phyloP scores from a whole-genome alignment of 768 basidiomycete genomes.

The Suillus variegatus region DNA sequence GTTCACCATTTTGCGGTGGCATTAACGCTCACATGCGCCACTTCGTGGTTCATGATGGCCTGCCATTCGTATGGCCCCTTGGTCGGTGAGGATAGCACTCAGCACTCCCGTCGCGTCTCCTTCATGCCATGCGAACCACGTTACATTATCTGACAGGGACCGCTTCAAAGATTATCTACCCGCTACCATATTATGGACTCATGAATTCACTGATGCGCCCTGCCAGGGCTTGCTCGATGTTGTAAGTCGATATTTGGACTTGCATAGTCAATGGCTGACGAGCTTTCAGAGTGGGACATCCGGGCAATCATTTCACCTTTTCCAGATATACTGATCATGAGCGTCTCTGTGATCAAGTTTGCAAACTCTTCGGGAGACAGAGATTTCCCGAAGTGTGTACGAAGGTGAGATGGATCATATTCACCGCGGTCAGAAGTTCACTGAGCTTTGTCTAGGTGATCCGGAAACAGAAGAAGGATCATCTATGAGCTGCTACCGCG shows the following conservation, averaged over 20 bases:
- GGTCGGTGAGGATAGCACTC: slow-evolving; percentile 8
- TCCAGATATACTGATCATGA: slow-evolving; percentile 51
- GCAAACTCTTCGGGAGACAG: too few species aligned
- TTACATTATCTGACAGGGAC: not conserved
- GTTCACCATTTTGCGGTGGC: slow-evolving; percentile 42
- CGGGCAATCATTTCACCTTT: slow-evolving; percentile 41
- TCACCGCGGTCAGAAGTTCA: too few species aligned
- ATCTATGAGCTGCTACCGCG: too few species aligned
- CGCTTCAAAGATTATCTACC: too few species aligned
- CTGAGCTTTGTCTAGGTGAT: too few species aligned
- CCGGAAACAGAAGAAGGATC: too few species aligned
- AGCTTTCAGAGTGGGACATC: slow-evolving; percentile 53
- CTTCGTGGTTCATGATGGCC: slow-evolving; percentile 55
- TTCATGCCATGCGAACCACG: not conserved
- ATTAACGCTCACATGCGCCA: slow-evolving; percentile 47
- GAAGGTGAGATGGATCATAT: slow-evolving; percentile 38
- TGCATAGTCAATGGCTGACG: not conserved
- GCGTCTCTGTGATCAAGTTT: slow-evolving; percentile 57
- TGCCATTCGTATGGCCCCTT: slow-evolving; percentile 38
- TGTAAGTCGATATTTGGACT: slow-evolving; percentile 35
- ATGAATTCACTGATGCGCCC: too few species aligned
- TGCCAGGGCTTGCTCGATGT: slow-evolving; percentile 42
- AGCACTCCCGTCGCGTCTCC: not conserved
- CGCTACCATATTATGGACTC: too few species aligned
- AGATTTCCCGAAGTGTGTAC: slow-evolving; percentile 57